Evolutionary conservation across 495 filamentous ascomycete species (phyloP).

Genomic region (Bombardia bombarda): DNA sequence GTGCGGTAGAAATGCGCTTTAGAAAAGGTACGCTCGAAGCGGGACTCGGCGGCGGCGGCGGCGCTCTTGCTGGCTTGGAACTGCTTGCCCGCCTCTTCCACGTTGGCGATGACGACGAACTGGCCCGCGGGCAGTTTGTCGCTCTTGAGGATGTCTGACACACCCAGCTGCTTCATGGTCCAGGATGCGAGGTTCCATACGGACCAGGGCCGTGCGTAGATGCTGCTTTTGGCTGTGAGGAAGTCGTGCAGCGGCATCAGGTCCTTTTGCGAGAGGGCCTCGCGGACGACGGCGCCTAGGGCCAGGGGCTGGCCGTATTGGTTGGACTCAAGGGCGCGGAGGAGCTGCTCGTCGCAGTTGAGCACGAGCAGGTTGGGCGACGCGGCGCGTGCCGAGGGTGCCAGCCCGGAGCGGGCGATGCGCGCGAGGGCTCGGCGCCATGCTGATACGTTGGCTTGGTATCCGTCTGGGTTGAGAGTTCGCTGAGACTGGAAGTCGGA

Average conservation of each 20-base stretch:
- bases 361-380: slow-evolving; percentile 51
- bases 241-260: slow-evolving; percentile 65
- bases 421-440: slow-evolving; percentile 70
- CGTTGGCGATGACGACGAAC: slow-evolving; percentile 53
- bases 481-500: slow-evolving; percentile 80
- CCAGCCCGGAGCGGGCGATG: slow-evolving; percentile 55
- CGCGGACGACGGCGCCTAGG: slow-evolving; percentile 69
- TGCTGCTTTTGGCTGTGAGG: slow-evolving; percentile 48
- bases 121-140: slow-evolving; percentile 42
- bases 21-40: slow-evolving; percentile 60
- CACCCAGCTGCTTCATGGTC: slow-evolving; percentile 63
- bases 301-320: slow-evolving; percentile 82
- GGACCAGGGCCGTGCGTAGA: slow-evolving; percentile 49
- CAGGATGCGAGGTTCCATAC: slow-evolving; percentile 58
- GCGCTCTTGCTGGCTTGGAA: slow-evolving; percentile 38
- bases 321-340: slow-evolving; percentile 61
- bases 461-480: slow-evolving; percentile 84
- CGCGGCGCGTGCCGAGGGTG: slow-evolving; percentile 36
- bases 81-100: slow-evolving; percentile 43
- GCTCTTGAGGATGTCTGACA: slow-evolving; percentile 35
- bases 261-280: slow-evolving; percentile 58
- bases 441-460: slow-evolving; percentile 71
- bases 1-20: slow-evolving; percentile 53
- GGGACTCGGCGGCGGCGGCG: slow-evolving; percentile 33
- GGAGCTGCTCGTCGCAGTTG: slow-evolving; percentile 57